A percentile compares a stretch with the other conserved stretches of the same genome.
Conservation (phyloP, 306 rosid species). For the Oemleria cerasiformis region DNA sequence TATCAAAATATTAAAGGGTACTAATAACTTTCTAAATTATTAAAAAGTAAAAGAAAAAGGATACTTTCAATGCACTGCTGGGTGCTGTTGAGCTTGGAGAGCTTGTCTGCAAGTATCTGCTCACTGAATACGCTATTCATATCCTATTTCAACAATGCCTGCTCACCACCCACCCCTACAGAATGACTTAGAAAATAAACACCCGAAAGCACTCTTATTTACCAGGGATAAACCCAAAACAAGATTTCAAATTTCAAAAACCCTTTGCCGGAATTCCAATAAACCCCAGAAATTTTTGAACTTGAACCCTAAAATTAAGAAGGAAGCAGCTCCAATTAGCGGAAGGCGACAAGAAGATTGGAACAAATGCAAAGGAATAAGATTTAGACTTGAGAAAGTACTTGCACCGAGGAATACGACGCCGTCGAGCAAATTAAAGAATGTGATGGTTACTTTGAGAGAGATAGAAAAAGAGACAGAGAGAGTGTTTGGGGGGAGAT, state of each 20-base stretch:
- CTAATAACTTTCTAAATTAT: not conserved
- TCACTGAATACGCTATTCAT: constrained; percentile 79
- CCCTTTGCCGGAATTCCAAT: constrained; percentile 15
- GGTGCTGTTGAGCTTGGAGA: constrained; percentile 83
- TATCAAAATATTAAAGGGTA: not conserved
- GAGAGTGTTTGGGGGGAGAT: no score
- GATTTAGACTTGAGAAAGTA: not conserved
- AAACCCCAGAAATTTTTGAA: not conserved
- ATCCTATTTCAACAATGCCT: constrained; percentile 28
- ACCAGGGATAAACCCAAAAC: not conserved
- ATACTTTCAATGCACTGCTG: constrained; percentile 89
- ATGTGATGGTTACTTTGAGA: not conserved
- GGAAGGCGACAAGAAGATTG: not conserved
- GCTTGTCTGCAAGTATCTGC: constrained; percentile 79
- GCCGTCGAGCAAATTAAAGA: constrained; percentile 16
- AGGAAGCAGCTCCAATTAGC: constrained; percentile 3
- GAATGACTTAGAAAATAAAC: constrained; percentile 8
- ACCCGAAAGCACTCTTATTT: constrained; percentile 19
- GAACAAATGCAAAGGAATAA: not conserved
- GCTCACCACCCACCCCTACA: constrained; percentile 25
- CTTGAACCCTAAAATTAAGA: constrained; percentile 6
- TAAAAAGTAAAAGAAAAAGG: constrained; percentile 28
- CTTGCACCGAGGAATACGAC: constrained; percentile 13
- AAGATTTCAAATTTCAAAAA: constrained; percentile 11
- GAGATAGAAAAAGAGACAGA: no score